phyloP scores from a whole-genome alignment of 257 asterid species.

The Lantana camara region DNA sequence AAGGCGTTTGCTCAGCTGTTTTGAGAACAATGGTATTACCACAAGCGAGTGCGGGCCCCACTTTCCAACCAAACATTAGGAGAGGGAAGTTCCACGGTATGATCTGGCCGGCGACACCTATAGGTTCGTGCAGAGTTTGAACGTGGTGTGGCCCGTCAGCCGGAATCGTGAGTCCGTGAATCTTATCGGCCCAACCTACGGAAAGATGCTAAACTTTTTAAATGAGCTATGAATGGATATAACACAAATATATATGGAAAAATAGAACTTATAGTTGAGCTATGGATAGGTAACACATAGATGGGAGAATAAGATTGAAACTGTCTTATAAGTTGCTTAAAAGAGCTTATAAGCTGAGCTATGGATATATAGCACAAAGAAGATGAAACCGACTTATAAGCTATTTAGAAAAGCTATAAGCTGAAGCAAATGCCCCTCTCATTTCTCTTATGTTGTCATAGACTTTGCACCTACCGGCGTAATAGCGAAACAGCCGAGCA shows the following conservation, averaged over 20 bases:
- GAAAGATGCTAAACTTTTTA: too few relatives aligned
- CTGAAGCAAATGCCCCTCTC: too few relatives aligned
- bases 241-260: too few relatives aligned
- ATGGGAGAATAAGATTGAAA: too few relatives aligned
- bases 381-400: too few relatives aligned
- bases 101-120: slow-evolving; percentile 97
- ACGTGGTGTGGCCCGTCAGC: slow-evolving; percentile 93
- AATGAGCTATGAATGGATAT: too few relatives aligned
- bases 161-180: slow-evolving; percentile 87
- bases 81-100: slow-evolving; percentile 99
- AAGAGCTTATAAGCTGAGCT: background rate
- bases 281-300: too few relatives aligned
- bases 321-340: background rate
- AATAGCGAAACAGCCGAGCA: slow-evolving; percentile 61
- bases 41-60: slow-evolving; percentile 91
- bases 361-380: too few relatives aligned
- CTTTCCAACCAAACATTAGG: slow-evolving; percentile 88
- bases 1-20: slow-evolving; percentile 97
- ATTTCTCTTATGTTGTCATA: too few relatives aligned
- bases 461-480: slow-evolving; percentile 53
- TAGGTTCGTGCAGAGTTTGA: slow-evolving; percentile 95
- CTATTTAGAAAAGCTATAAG: too few relatives aligned
- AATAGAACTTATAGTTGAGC: too few relatives aligned
- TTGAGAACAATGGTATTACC: slow-evolving; percentile 86
- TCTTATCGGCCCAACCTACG: slow-evolving; percentile 99